Conservation (phyloP, 441 rosid species). For the Bocquillonia castaneifolia region DNA sequence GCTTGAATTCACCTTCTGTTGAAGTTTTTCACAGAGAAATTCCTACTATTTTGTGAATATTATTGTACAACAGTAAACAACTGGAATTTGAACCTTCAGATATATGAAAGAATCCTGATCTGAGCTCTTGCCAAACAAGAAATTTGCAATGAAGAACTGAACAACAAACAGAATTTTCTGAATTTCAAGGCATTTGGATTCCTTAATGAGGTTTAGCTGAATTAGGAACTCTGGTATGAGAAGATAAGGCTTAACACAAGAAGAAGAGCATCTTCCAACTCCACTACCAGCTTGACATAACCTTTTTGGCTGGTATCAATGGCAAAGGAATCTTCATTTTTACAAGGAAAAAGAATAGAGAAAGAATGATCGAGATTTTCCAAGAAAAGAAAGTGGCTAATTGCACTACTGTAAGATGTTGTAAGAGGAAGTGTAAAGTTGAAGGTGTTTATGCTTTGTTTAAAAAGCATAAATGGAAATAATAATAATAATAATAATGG, state of each 20-base stretch:
- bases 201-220: slow-evolving; percentile 12
- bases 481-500: neutral
- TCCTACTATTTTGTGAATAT: neutral
- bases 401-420: neutral
- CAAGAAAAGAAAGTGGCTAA: neutral
- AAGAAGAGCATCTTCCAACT: slow-evolving; percentile 28
- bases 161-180: neutral
- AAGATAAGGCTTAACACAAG: neutral
- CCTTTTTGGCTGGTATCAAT: slow-evolving; percentile 23
- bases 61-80: neutral
- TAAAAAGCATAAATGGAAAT: slow-evolving; percentile 12
- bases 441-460: slow-evolving; percentile 13
- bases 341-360: slow-evolving; percentile 4
- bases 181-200: slow-evolving; percentile 20
- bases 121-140: neutral
- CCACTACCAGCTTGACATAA: slow-evolving; percentile 25
- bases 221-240: slow-evolving; percentile 11
- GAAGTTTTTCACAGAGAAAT: neutral
- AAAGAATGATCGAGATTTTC: slow-evolving; percentile 14
- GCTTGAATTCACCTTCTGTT: slow-evolving; percentile 5
- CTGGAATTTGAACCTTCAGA: neutral
- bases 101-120: neutral
- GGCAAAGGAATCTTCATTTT: slow-evolving; percentile 26
- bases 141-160: neutral
- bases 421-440: neutral